Evolutionary conservation across 139 green algal genomes (phyloP), one percentile per base, ranked within the genome.

Genomic region (Yamagishiella unicocca): DNA sequence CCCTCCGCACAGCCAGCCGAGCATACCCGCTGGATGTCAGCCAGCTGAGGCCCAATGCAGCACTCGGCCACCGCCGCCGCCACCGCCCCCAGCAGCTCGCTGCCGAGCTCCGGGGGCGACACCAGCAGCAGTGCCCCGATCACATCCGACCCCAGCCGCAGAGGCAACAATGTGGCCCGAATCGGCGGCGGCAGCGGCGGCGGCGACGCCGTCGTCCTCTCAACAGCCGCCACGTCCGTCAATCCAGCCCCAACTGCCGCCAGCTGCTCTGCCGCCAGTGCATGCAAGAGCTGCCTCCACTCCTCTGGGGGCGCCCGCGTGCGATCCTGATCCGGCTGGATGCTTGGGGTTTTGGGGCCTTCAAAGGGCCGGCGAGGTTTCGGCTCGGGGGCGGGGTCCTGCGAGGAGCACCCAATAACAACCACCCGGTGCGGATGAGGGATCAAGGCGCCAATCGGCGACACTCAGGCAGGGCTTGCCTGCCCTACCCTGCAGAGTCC

Each of bases 121-220:
- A 58, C 22, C 61, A 85, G n/a, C 61, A 85, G 79, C n/a, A 85
- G 31, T 4, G 79, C 79, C 25, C 79, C 79, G 19, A 76, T 27
- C 40, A 62, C 0, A 21, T 62, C 42, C 8, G 17, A 4, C 6
- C 61, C 79, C n/a, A 85, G 42, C 12, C n/a, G 61, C 29, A 85
- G 12, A 1, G 79, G 79, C 27, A 85, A 29, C 61, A 85, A 43
- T 0, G 33, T 21, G 4, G 38, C 55, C 29, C 33, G 37, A 14
- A 55, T n/a, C 37, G 17, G 4, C 22, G 14, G 9, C 35, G 25
- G 22, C n/a, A 31, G 50, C 54, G 33, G 42, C 21, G 35, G 4
- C 35, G 53, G 3, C 10, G 19, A 54, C 19, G 75, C 31, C 14
- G 46, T 33, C 33, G 38, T 35, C 25, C 31, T 14, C 74, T 31